phyloP scores from a whole-genome alignment of 1,284 basidiomycete genomes.

The Fomitopsis schrenkii region DNA sequence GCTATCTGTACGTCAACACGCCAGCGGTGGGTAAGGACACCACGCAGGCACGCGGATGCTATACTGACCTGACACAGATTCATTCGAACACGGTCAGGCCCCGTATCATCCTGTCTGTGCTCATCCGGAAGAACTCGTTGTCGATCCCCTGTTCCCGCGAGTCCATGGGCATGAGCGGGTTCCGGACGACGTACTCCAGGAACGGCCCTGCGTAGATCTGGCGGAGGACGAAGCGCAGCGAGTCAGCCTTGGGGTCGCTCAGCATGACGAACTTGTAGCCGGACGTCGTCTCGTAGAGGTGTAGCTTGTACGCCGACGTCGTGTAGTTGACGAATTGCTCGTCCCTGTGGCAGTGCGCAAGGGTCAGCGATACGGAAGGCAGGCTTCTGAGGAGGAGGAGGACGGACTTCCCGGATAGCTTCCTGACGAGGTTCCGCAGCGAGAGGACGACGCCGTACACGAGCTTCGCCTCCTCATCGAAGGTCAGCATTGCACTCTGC shows the following conservation, averaged over 20 bases:
- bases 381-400: not conserved
- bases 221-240: constrained; percentile 78
- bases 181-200: constrained; percentile 89
- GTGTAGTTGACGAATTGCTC: constrained; percentile 90
- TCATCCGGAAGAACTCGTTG: constrained; percentile 86
- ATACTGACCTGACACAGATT: not conserved
- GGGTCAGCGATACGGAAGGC: not conserved
- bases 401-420: constrained; percentile 78
- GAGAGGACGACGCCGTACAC: constrained; percentile 96
- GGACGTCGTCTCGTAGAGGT: constrained; percentile 89
- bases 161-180: constrained; percentile 84
- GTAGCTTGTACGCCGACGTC: constrained; percentile 91
- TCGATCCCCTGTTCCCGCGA: constrained; percentile 81
- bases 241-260: constrained; percentile 81
- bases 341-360: constrained; percentile 49
- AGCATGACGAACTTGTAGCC: constrained; percentile 96
- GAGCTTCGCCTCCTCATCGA: constrained; percentile 97
- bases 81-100: constrained; percentile 53
- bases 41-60: not conserved
- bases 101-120: constrained; percentile 74
- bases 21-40: not conserved
- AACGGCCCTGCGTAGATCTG: constrained; percentile 95
- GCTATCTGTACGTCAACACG: constrained; percentile 64
- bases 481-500: constrained; percentile 60
- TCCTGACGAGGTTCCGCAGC: constrained; percentile 92